Percentiles rank a stretch among this genome's conserved stretches.
Conservation (phyloP, 257 asterid species). For the Solanum gracilifrons region DNA sequence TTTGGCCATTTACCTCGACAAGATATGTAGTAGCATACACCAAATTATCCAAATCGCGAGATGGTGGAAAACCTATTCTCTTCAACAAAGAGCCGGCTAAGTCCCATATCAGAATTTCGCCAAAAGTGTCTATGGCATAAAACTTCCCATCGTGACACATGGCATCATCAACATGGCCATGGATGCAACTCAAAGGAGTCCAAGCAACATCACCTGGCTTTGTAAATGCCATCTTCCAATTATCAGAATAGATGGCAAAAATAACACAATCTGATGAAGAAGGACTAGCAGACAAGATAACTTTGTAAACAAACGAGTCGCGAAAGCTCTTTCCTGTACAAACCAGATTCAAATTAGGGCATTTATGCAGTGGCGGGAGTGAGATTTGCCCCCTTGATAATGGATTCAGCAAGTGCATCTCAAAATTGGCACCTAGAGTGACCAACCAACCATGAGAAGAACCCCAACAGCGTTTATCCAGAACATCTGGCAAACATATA, state of each 20-base stretch:
- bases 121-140: conserved; percentile 6
- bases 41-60: background rate
- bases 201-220: conserved; percentile 10
- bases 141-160: conserved; percentile 7
- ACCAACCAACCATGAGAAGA: conserved; percentile 20
- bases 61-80: conserved; percentile 1
- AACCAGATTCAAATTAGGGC: conserved; percentile 12
- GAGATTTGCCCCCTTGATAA: conserved; percentile 3
- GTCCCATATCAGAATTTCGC: conserved; percentile 2
- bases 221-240: conserved; percentile 9
- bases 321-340: conserved; percentile 9
- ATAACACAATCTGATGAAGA: conserved; percentile 8
- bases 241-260: conserved; percentile 7
- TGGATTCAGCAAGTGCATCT: conserved; percentile 12
- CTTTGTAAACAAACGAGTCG: conserved; percentile 9
- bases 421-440: conserved; percentile 7
- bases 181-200: conserved; percentile 11
- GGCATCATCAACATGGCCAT: conserved; percentile 5
- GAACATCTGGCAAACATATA: conserved; percentile 4
- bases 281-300: conserved; percentile 12
- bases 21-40: conserved; percentile 10
- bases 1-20: conserved; percentile 8
- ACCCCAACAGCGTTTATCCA: conserved; percentile 19
- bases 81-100: conserved; percentile 2
- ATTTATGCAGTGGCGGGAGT: conserved; percentile 9